Evolutionary conservation across 805 yeast species (phyloP).

Genomic region (Naumovozyma baii): DNA sequence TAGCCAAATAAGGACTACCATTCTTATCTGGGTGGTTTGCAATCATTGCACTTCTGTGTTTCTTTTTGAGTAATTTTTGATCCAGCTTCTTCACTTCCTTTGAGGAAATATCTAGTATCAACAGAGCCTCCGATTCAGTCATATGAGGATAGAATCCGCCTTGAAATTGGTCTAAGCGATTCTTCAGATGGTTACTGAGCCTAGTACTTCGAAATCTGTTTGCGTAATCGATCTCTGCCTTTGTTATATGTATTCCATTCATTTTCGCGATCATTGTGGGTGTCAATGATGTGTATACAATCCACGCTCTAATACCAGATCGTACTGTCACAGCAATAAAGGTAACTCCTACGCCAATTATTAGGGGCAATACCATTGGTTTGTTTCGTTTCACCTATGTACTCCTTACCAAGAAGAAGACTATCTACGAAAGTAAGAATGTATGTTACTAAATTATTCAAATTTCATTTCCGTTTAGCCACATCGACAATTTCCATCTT

Average conservation of each 20-base stretch:
- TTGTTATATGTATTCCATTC: constrained; percentile 17
- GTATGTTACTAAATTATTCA: too few species aligned
- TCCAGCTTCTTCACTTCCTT: constrained; percentile 44
- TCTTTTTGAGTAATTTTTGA: constrained; percentile 52
- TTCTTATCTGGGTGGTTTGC: constrained; percentile 93
- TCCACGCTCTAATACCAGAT: constrained; percentile 28
- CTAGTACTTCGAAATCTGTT: constrained; percentile 13
- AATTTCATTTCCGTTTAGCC: too few species aligned
- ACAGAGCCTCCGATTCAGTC: constrained; percentile 63
- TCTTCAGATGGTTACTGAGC: constrained; percentile 9
- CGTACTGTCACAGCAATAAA: constrained; percentile 18
- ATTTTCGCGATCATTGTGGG: constrained; percentile 23
- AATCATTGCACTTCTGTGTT: constrained; percentile 76
- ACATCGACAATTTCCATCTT: too few species aligned
- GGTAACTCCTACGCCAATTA: constrained; percentile 26
- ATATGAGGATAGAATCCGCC: constrained; percentile 60
- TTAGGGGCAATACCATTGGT: constrained; percentile 29
- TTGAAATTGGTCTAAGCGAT: constrained; percentile 27
- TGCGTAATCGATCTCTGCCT: constrained; percentile 4
- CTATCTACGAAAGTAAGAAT: too few species aligned
- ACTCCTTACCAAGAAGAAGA: too few species aligned
- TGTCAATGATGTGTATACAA: constrained; percentile 18
- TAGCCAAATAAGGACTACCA: constrained; percentile 81
- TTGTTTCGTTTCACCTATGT: too few species aligned
- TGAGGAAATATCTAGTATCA: constrained; percentile 50